Conservation (phyloP, 2,329 filamentous ascomycete species). For the Conoideocrella luteorostrata region DNA sequence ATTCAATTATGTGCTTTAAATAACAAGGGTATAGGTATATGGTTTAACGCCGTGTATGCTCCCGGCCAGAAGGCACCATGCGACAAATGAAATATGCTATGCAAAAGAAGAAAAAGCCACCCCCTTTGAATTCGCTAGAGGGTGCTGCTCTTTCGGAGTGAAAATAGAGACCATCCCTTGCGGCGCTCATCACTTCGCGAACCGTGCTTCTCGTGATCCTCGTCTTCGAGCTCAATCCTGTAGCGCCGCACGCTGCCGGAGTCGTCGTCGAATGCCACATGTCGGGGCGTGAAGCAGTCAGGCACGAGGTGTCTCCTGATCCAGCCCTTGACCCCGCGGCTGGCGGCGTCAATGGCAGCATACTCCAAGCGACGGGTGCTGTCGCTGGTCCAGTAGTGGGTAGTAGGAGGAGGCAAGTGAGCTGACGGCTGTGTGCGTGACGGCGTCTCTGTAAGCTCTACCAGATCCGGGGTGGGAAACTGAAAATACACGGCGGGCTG, state of each 20-base stretch:
- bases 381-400: conserved; percentile 63
- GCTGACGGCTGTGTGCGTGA: conserved; percentile 4
- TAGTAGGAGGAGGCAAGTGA: conserved; percentile 46
- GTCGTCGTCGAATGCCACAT: conserved; percentile 55
- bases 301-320: conserved; percentile 51
- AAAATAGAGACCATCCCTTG: conserved; percentile 23
- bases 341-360: conserved; percentile 59
- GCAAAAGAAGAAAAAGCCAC: conserved; percentile 3
- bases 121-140: no score
- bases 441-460: conserved; percentile 16
- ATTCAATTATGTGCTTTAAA: neutral
- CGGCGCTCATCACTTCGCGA: conserved; percentile 11
- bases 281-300: conserved; percentile 52
- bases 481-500: conserved; percentile 39
- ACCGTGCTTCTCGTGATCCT: conserved; percentile 24
- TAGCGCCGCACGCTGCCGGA: conserved; percentile 58
- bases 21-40: conserved; percentile 24
- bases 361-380: conserved; percentile 57
- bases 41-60: conserved; percentile 30
- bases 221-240: conserved; percentile 49
- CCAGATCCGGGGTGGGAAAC: conserved; percentile 39
- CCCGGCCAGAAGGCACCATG: conserved; percentile 17
- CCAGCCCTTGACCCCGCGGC: conserved; percentile 54
- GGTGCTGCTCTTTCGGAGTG: conserved; percentile 19
- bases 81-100: conserved; percentile 4